A percentile compares a stretch with the other conserved stretches of the same genome.
Evolutionary conservation across 495 filamentous ascomycete species (phyloP).

Genomic region (Terfezia claveryi): DNA sequence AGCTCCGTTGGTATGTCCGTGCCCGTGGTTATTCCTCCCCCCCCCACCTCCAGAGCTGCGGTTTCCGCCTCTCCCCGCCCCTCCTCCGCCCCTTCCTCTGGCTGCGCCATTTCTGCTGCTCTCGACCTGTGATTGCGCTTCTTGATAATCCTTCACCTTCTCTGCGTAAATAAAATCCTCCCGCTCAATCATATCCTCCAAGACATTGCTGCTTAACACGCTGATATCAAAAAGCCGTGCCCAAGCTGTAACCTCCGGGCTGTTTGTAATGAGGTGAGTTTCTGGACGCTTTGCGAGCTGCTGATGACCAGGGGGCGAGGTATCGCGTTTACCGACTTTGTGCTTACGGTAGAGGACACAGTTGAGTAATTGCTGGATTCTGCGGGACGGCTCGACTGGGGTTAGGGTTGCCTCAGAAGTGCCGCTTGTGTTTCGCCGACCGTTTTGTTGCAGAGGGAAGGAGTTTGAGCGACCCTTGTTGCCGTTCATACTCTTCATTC

Average conservation of each 20-base stretch:
- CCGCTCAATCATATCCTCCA: conserved; percentile 6
- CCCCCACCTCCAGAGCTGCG: conserved; percentile 5
- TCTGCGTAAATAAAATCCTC: conserved; percentile 12
- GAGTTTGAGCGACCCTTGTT: not conserved
- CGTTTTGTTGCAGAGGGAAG: conserved; percentile 1
- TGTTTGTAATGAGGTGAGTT: conserved; percentile 37
- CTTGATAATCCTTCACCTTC: conserved; percentile 9
- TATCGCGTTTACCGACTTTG: conserved; percentile 21
- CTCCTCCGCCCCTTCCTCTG: not conserved
- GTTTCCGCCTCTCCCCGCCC: not conserved
- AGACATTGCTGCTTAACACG: conserved; percentile 26
- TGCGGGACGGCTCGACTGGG: conserved; percentile 25
- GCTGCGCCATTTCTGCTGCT: conserved; percentile 2
- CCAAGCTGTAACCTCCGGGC: conserved; percentile 31
- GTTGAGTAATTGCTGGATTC: conserved; percentile 29
- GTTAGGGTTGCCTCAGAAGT: conserved; percentile 17
- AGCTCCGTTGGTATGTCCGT: not conserved
- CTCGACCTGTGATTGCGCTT: not conserved
- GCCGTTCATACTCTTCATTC: not conserved
- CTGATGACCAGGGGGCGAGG: conserved; percentile 7
- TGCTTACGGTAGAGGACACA: conserved; percentile 40
- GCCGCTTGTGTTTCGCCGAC: not conserved
- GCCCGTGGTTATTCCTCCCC: not conserved
- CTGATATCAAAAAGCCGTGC: conserved; percentile 39
- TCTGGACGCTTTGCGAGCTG: conserved; percentile 18